A percentile compares a stretch with the other conserved stretches of the same genome.
These are phyloP conservation scores for Microdochium nivale DNA, from an alignment of 2,329 filamentous ascomycete species.

Conservation along the genomic window DNA sequence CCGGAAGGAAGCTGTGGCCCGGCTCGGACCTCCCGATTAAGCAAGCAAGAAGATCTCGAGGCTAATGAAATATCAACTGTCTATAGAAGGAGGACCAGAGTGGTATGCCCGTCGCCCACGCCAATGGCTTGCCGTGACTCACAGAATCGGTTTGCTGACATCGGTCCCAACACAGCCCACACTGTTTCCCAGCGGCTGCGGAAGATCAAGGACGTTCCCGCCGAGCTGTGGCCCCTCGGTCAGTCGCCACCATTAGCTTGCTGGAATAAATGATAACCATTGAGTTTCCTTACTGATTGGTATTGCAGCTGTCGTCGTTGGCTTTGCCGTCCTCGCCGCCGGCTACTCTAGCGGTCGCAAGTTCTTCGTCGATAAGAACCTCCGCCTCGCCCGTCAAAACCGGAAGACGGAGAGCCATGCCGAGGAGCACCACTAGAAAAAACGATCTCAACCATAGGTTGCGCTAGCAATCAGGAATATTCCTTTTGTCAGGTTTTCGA, in stretches of 20 bases:
- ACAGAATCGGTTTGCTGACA: not conserved
- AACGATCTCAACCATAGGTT: conserved; percentile 1
- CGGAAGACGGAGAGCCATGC: conserved; percentile 31
- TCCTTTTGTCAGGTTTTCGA: not conserved
- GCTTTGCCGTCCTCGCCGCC: conserved; percentile 73
- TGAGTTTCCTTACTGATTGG: not conserved
- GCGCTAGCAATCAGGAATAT: not conserved
- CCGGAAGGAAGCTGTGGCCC: not conserved
- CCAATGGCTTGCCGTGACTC: conserved; percentile 7
- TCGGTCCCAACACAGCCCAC: conserved; percentile 56
- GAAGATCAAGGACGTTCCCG: conserved; percentile 79
- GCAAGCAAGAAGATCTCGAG: conserved; percentile 10
- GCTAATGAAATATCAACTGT: conserved; percentile 23
- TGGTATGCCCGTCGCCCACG: conserved; percentile 40
- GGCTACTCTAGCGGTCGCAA: conserved; percentile 76
- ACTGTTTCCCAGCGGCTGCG: conserved; percentile 94
- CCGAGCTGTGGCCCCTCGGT: conserved; percentile 93
- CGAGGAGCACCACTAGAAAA: conserved; percentile 23
- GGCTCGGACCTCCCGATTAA: not conserved
- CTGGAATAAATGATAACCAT: conserved; percentile 14
- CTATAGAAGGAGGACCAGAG: conserved; percentile 57
- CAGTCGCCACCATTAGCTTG: conserved; percentile 28
- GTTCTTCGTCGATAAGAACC: conserved; percentile 81
- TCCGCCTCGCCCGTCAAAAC: conserved; percentile 73
- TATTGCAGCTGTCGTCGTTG: conserved; percentile 68